These are phyloP conservation scores for Spathaspora arborariae DNA, from an alignment of 805 yeast species.

Conservation along the genomic window DNA sequence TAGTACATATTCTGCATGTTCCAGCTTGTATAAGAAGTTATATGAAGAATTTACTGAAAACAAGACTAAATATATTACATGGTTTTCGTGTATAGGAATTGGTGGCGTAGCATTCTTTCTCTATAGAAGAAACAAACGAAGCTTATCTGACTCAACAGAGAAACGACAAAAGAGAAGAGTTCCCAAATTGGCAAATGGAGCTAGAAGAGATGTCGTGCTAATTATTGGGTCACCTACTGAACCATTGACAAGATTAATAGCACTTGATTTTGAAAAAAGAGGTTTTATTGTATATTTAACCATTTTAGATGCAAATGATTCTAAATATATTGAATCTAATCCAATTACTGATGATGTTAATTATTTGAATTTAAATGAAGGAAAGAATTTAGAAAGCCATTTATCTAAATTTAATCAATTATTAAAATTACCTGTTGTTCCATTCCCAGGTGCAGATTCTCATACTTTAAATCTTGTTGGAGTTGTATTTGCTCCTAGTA, in stretches of 20 bases:
- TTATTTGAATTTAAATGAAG: slow-evolving; percentile 53
- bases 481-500: slow-evolving; percentile 66
- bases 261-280: slow-evolving; percentile 69
- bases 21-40: not conserved
- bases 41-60: not conserved
- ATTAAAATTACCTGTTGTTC: slow-evolving; percentile 51
- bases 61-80: slow-evolving; percentile 7
- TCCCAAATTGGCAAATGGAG: slow-evolving; percentile 60
- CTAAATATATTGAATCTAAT: slow-evolving; percentile 44
- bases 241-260: slow-evolving; percentile 64
- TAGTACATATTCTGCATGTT: not conserved
- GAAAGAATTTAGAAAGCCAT: slow-evolving; percentile 40
- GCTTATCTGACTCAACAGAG: not conserved
- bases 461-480: slow-evolving; percentile 59
- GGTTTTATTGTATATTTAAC: slow-evolving; percentile 83
- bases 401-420: slow-evolving; percentile 46
- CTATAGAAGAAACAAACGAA: not conserved
- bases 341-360: slow-evolving; percentile 69
- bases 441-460: slow-evolving; percentile 56
- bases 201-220: slow-evolving; percentile 70
- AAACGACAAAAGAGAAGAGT: slow-evolving; percentile 47
- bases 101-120: slow-evolving; percentile 11
- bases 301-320: slow-evolving; percentile 58
- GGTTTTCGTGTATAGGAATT: slow-evolving; percentile 22
- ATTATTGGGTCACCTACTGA: slow-evolving; percentile 76